A percentile compares a stretch with the other conserved stretches of the same genome.
These are phyloP conservation scores for Hericium alpestre DNA, from an alignment of 768 basidiomycete species.

Conservation along the genomic window DNA sequence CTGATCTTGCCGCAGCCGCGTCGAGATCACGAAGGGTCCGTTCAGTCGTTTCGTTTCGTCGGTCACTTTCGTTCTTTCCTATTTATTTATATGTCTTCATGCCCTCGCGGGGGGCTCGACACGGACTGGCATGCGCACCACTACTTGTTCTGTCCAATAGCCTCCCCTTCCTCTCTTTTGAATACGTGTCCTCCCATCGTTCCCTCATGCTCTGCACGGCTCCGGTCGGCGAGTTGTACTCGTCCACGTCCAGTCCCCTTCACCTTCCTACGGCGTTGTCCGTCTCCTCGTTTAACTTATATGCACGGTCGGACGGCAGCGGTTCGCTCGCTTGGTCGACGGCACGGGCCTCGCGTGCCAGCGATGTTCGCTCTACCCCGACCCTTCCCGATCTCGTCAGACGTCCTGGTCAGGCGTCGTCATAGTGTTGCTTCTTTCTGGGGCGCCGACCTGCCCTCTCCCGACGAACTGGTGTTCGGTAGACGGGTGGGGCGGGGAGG, in stretches of 20 bases:
- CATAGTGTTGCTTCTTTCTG: too few species aligned
- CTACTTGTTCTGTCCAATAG: neutral
- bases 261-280: neutral
- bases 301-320: neutral
- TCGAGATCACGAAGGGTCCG: neutral
- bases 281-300: neutral
- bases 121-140: neutral
- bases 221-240: neutral
- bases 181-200: neutral
- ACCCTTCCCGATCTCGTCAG: too few species aligned
- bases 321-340: neutral
- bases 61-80: neutral
- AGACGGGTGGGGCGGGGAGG: too few species aligned
- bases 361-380: too few species aligned
- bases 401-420: too few species aligned
- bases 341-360: too few species aligned
- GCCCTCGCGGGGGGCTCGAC: neutral
- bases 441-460: too few species aligned
- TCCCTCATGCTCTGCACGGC: neutral
- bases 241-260: neutral
- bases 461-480: too few species aligned
- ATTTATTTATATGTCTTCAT: neutral
- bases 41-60: neutral
- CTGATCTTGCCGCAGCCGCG: slow-evolving; percentile 1
- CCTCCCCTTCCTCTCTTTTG: neutral